Evolutionary conservation across 1,284 basidiomycete genomes (phyloP), one percentile per base, ranked within the genome.

Genomic region (Puccinia triticina): DNA sequence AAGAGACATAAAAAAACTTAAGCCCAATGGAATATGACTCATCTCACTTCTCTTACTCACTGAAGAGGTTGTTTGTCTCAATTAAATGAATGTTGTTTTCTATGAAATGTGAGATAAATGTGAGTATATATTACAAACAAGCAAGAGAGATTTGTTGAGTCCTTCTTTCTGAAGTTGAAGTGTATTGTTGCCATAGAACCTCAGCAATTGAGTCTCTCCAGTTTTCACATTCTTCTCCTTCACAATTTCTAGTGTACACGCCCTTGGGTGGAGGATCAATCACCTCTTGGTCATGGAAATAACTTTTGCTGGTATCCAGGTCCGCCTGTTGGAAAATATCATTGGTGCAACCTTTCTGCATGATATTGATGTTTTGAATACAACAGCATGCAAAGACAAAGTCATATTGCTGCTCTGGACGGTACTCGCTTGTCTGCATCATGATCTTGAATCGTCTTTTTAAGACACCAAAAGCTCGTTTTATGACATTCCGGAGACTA

Each of bases 401-500:
- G 59, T 29, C 26, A 18, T 64, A 64, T 64, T 64, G 59, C n/a
- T 64, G 59, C n/a, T 64, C n/a, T 2, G 29, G 59, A 2, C 11
- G 4, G 34, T 64, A 64, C 12, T 64, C 59, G 11, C 59, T 64
- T 10, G 26, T 14, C n/a, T 14, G 14, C 4, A 5, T 2, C 12
- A 64, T 26, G 12, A 64, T 64, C 18, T 64, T 11, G 59, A 64
- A 64, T 3, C 59, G 14, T 2, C 18, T 4, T 78, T 84, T 81
- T 14, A 75, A 40, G 21, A 82, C 77, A 11, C 83, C 83, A 82
- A 84, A 84, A 14, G 23, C 14, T 4, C 83, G 67, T 72, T 84
- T 78, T 29, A 84, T 75, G 26, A 84, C 57, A 67, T 78, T 84
- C 7, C 83, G 37, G 0, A 77, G 67, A 16, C 67, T 71, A 26